A percentile compares a stretch with the other conserved stretches of the same genome.
phyloP scores from a whole-genome alignment of 805 yeast genomes.

The Nakazawaea holstii region DNA sequence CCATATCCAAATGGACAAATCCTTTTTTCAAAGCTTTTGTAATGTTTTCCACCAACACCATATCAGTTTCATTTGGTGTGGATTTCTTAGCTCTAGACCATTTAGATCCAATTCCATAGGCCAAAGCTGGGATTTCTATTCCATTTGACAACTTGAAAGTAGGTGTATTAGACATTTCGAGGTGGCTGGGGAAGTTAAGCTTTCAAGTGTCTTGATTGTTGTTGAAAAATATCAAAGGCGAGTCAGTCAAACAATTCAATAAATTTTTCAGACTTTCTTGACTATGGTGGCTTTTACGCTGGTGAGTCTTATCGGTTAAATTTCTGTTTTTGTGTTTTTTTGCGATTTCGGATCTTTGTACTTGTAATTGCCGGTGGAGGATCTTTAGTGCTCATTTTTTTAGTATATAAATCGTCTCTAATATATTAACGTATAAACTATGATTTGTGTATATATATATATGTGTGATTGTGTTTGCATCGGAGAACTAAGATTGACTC shows the following conservation, averaged over 20 bases:
- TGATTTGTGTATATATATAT: background rate
- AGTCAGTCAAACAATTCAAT: background rate
- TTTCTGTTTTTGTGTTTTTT: no score
- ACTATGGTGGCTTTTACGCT: no score
- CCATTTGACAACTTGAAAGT: constrained; percentile 49
- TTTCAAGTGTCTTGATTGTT: background rate
- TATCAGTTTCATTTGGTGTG: constrained; percentile 11
- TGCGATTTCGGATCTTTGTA: no score
- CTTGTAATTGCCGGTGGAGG: no score
- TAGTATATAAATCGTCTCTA: no score
- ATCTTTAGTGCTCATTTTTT: no score
- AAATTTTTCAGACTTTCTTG: no score
- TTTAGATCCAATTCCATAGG: constrained; percentile 62
- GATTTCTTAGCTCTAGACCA: constrained; percentile 37
- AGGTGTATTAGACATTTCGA: background rate
- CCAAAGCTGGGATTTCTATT: constrained; percentile 54
- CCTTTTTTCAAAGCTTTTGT: constrained; percentile 25
- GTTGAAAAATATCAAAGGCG: background rate
- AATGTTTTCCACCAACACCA: constrained; percentile 1
- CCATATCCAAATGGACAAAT: constrained; percentile 52
- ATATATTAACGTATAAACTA: background rate
- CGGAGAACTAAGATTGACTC: background rate
- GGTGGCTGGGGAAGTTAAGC: no score
- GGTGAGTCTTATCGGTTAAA: no score
- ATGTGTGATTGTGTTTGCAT: background rate